Evolutionary conservation across 192 early-diverging fungal genomes (phyloP), one percentile per base, ranked within the genome.

Genomic region (Linnemannia exigua): DNA sequence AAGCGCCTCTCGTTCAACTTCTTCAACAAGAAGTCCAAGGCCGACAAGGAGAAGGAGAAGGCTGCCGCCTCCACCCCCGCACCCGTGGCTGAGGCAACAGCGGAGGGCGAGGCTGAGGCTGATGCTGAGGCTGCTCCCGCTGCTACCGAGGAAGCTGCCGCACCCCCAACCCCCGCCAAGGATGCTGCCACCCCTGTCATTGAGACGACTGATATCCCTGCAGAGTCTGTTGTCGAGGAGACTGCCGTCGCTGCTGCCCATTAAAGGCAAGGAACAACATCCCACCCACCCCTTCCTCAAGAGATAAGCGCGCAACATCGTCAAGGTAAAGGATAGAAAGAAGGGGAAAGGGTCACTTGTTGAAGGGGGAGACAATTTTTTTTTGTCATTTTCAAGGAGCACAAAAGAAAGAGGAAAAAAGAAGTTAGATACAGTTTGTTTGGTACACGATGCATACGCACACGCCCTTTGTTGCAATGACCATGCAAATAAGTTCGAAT

Each of bases 1-100:
- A 82, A 82, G 74, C 80, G 80, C 22, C 37, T 82, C 20, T 82
- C 80, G 14, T 82, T 82, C 70, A 82, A 82, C 70, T 67, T 82
- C 52, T 82, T 82, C 80, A 82, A 76, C 46, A 82, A 82, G 70
- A 69, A 66, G 22, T 37, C 58, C 72, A 80, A 80, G 48, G 58
- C 78, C 7, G 78, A 80, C 19, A 80, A 80, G 67, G 79, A 80
- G 46, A 82, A 76, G 61, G 75, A 80, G 72, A 80, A 80, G 72
- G 33, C 80, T 28, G 51, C 68, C 5, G 16, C 68, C 1, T 16
- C 48, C 67, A 51, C 61, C 4, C 75, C 80, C 31, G 70, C 75
- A 28, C n/a, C 80, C 72, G 61, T 54, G 51, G 33, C 50, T 31
- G 72, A 51, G 35, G 72, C 47, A 16, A 16, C 72, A 35, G 48